Conservation (phyloP, 2,329 filamentous ascomycete species). For the Cladosporium sp. region DNA sequence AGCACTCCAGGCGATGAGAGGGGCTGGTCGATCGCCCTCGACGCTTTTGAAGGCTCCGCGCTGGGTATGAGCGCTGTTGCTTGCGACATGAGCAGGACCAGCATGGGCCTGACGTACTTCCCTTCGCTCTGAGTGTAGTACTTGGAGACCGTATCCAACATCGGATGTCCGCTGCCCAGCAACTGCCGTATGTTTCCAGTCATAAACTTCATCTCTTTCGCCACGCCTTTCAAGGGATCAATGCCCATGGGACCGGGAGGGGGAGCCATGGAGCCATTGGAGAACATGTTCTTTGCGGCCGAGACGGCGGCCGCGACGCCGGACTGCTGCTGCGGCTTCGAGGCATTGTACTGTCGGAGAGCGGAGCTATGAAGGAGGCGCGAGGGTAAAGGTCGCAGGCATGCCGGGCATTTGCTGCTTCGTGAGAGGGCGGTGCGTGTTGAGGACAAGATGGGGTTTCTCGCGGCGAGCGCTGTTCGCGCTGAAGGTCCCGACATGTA, state of each 20-base stretch:
- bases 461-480: slow-evolving; percentile 32
- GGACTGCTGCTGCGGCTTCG: slow-evolving; percentile 43
- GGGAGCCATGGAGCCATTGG: slow-evolving; percentile 57
- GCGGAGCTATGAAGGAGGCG: slow-evolving; percentile 27
- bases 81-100: slow-evolving; percentile 93
- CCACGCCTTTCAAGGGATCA: slow-evolving; percentile 84
- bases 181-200: slow-evolving; percentile 90
- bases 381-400: slow-evolving; percentile 25
- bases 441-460: slow-evolving; percentile 18
- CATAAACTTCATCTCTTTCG: slow-evolving; percentile 94
- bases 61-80: slow-evolving; percentile 81
- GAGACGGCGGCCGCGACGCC: slow-evolving; percentile 75
- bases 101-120: slow-evolving; percentile 91
- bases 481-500: slow-evolving; percentile 32
- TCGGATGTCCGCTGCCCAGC: slow-evolving; percentile 90
- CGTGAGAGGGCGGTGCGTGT: slow-evolving; percentile 11
- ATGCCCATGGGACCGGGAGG: slow-evolving; percentile 66
- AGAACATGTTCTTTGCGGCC: slow-evolving; percentile 65
- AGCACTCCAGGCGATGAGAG: slow-evolving; percentile 62
- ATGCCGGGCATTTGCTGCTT: slow-evolving; percentile 29
- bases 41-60: slow-evolving; percentile 27
- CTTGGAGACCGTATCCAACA: slow-evolving; percentile 90
- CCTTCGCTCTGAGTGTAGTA: slow-evolving; percentile 97
- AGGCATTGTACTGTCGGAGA: slow-evolving; percentile 29
- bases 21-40: slow-evolving; percentile 49